Base-by-base conservation (phyloP, 1,284 basidiomycete genomes). In the Ceraceosorus guamensis region DNA sequence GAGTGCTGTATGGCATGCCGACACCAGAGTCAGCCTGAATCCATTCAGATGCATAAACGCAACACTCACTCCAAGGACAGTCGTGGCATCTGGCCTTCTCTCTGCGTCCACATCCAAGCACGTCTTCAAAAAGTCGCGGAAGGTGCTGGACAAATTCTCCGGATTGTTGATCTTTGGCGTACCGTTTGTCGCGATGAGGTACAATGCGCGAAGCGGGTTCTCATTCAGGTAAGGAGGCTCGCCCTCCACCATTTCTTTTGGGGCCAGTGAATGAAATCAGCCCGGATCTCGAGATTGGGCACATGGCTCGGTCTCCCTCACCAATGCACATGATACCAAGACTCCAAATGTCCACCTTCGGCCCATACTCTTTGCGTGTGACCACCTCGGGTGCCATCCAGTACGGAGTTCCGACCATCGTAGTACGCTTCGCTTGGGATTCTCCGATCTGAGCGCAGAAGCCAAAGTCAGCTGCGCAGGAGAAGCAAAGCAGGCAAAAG, bases 361-460 rank as follows among this genome's bases (percentile, higher is more conserved):
- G 89, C 0, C 93, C 95, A 75, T 98, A 98, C 79, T 96, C 95
- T 78, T 97, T 97, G 56, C 92, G 85, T 18, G 90, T 95, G 58
- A 98, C 93, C 34, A 98, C 92, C 76, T 98, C 93, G 0, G 93
- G 93, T 1, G 95, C 93, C 93, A 98, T 98, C 93, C 93, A 98
- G 77, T 97, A 98, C 1, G 95, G 95, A 6, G 95, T 97, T 3
- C 95, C 95, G 48, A 97, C 93, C 93, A 98, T 97, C n/a, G 95
- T 98, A 34, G 91, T 96, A 35, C 93, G 86, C 80, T 97, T 97
- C 5, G 91, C 84, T 63, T 88, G 85, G 6, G 85, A 83, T 48
- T 96, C 92, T 31, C 90, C 90, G 58, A 97, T 92, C 78, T 95
- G 89, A 0, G 93, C 95, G 67, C 93, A 97, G 82, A 97, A 97